These are phyloP conservation scores for Handroanthus guayacan DNA, from an alignment of 257 asterid genomes.

Conservation along the genomic window DNA sequence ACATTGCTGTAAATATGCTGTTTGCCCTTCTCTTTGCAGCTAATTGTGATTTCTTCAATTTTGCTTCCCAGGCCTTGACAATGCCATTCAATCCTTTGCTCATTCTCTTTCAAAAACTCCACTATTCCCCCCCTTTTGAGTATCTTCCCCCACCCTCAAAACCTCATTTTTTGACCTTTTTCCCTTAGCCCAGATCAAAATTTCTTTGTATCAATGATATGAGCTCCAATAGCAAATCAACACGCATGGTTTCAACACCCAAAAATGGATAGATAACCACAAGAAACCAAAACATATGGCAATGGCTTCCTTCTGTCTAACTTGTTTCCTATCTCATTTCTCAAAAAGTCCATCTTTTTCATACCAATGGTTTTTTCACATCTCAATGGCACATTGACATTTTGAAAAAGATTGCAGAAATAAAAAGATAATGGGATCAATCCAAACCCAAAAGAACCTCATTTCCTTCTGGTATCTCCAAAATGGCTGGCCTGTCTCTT, in stretches of 20 bases:
- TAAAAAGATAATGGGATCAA: neutral
- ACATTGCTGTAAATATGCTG: constrained; percentile 77
- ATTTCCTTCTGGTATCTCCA: constrained; percentile 4
- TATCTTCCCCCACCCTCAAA: constrained; percentile 21
- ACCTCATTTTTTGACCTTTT: neutral
- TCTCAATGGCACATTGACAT: neutral
- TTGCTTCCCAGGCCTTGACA: constrained; percentile 81
- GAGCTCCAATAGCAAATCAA: constrained; percentile 35
- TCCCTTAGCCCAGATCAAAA: constrained; percentile 56
- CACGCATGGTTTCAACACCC: constrained; percentile 42
- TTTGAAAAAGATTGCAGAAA: neutral
- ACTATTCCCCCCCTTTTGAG: constrained; percentile 19
- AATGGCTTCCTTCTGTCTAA: neutral
- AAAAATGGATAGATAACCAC: neutral
- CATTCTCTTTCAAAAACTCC: constrained; percentile 53
- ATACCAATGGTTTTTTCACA: neutral
- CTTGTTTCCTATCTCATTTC: constrained; percentile 32
- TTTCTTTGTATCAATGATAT: constrained; percentile 43
- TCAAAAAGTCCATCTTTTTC: constrained; percentile 29
- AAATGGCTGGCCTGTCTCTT: constrained; percentile 32
- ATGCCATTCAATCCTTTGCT: constrained; percentile 80
- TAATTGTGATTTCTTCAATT: constrained; percentile 70
- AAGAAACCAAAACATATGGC: constrained; percentile 1
- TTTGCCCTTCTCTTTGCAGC: constrained; percentile 63
- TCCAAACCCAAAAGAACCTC: constrained; percentile 31